Percentiles rank a stretch among this genome's conserved stretches.
These are phyloP conservation scores for Cutaneotrichosporon mucoides DNA, from an alignment of 1,284 basidiomycete genomes.

Conservation along the genomic window DNA sequence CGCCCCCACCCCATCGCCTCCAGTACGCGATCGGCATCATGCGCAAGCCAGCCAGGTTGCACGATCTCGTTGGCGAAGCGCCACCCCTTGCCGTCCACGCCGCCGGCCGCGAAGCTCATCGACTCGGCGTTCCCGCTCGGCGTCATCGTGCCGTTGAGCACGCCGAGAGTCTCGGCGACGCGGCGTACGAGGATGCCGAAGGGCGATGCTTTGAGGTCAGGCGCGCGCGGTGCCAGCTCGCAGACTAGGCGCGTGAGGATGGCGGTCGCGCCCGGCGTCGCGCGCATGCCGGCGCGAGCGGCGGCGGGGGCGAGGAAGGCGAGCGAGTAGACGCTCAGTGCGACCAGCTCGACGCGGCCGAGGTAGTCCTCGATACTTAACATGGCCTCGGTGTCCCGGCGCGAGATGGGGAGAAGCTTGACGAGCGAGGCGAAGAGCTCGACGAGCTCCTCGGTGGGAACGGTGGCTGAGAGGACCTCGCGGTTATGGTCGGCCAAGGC, in stretches of 20 bases:
- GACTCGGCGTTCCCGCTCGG: conserved; percentile 25
- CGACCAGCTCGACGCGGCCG: conserved; percentile 70
- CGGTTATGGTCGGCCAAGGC: conserved; percentile 76
- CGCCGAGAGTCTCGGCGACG: conserved; percentile 74
- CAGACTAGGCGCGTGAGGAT: conserved; percentile 50
- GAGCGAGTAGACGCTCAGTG: conserved; percentile 78
- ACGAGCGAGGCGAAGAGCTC: conserved; percentile 66
- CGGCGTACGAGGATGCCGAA: conserved; percentile 67
- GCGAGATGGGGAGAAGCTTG: conserved; percentile 72
- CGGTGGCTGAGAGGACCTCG: conserved; percentile 60
- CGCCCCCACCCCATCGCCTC: conserved; percentile 20
- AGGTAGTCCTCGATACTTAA: conserved; percentile 61
- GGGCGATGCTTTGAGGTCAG: conserved; percentile 54
- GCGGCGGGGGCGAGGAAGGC: conserved; percentile 74
- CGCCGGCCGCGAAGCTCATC: conserved; percentile 53
- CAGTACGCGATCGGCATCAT: conserved; percentile 62
- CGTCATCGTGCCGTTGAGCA: conserved; percentile 63
- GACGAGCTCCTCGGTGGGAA: conserved; percentile 61
- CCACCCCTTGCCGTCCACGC: conserved; percentile 69
- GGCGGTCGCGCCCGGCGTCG: conserved; percentile 46
- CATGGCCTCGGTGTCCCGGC: conserved; percentile 66
- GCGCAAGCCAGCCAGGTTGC: conserved; percentile 69
- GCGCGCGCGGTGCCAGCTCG: conserved; percentile 38
- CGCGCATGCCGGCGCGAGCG: conserved; percentile 66
- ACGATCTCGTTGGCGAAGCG: conserved; percentile 63